phyloP scores from a whole-genome alignment of 495 filamentous ascomycete genomes.

The Tuber magnatum region DNA sequence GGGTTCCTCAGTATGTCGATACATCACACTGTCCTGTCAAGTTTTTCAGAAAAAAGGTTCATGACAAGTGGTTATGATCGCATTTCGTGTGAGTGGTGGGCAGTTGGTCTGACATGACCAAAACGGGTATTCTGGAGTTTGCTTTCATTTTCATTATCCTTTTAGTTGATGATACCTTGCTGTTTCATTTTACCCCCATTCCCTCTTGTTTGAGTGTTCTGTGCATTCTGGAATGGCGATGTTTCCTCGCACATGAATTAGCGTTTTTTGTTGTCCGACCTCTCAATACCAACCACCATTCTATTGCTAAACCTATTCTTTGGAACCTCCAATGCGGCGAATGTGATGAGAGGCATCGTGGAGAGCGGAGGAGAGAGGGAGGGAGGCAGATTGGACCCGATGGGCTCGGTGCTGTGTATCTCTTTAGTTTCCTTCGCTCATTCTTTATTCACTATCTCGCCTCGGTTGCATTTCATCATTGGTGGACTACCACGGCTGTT shows the following conservation, averaged over 20 bases:
- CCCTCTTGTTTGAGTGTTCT: constrained; percentile 31
- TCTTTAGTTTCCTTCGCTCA: constrained; percentile 24
- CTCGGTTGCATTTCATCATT: constrained; percentile 18
- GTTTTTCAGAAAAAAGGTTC: background rate
- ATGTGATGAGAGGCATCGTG: background rate
- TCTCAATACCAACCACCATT: background rate
- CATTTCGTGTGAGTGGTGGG: constrained; percentile 16
- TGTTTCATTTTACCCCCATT: constrained; percentile 9
- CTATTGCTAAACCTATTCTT: background rate
- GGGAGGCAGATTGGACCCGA: background rate
- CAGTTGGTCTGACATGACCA: constrained; percentile 10
- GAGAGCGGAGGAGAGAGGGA: background rate
- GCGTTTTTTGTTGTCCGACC: constrained; percentile 28
- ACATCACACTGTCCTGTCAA: constrained; percentile 20
- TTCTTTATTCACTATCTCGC: constrained; percentile 21
- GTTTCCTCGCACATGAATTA: constrained; percentile 39
- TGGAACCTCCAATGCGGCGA: background rate
- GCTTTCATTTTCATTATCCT: constrained; percentile 28
- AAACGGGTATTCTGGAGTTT: constrained; percentile 19
- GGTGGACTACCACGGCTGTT: constrained; percentile 32
- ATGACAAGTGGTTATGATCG: constrained; percentile 11
- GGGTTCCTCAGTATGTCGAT: constrained; percentile 7
- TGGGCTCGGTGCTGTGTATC: constrained; percentile 3
- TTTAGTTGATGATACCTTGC: constrained; percentile 21
- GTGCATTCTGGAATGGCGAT: constrained; percentile 40